Evolutionary conservation across 768 basidiomycete genomes (phyloP), one percentile per base, ranked within the genome.

Genomic region (Agrocybe chaxingu): DNA sequence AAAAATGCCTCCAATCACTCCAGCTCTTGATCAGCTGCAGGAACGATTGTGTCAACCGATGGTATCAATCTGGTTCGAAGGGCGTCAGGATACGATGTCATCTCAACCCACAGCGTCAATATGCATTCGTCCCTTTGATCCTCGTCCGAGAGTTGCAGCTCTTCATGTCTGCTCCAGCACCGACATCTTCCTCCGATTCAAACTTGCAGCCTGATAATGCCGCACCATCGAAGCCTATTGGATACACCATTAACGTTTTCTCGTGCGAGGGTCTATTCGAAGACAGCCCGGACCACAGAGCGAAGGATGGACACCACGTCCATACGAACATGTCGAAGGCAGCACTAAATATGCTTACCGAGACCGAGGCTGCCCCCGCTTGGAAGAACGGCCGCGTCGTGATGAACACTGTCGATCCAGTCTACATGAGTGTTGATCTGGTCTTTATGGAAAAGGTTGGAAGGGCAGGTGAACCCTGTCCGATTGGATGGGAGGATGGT

Each of bases 301-400:
- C 57, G 1, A 67, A 67, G 36, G 53, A 56, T 19, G 64, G 65
- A 9, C 51, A 60, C 24, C 68, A 70, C 41, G 65, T 69, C 7
- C 69, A 70, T 53, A 70, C 68, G 31, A 70, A 70, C 51, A 70
- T 70, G 67, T 68, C 67, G 7, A 70, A 70, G 50, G 69, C 70
- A 9, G 70, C 69, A 11, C 56, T 69, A 29, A 70, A 70, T 45
- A 70, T 70, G 69, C 58, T 70, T 18, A 66, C 69, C 3, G 66
- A 70, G 47, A 72, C 68, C 0, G 61, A 70, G 50, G 69, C 67
- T 2, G 52, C 48, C 9, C 42, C 60, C 37, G 62, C 65, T 39
- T 69, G 66, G 68, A 53, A 62, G 43, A 49, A 41, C 18, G 53
- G 61, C 36, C 59, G 61, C 11, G 62, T 71, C 2, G 63, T 63